Base-by-base conservation (phyloP, 2,329 filamentous ascomycete species). In the Didymellaceae sp. region DNA sequence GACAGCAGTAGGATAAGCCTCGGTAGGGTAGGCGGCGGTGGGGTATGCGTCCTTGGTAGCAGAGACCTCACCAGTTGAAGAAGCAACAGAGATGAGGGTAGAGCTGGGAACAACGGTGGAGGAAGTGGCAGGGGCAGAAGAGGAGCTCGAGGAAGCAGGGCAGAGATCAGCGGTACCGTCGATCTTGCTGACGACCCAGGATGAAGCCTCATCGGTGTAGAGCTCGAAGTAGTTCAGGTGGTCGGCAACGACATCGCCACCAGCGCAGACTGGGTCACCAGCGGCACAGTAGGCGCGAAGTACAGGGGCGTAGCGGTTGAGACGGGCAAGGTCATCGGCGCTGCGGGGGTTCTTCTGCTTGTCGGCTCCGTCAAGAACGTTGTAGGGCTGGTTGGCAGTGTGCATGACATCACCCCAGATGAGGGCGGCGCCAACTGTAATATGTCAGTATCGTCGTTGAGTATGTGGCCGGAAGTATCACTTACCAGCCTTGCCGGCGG, bases 221-320 rank as follows among this genome's bases (percentile, higher is more conserved):
- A 43, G 20, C 45, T 64, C 53, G 39, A 80, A 83, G 55, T 86
- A 86, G 44, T 80, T 78, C 63, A 85, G 79, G 66, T 86, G 84
- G 14, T 79, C 77, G 55, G 78, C 77, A 22, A 78, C 75, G 55
- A 85, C 75, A 60, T 77, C 82, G 40, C 84, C 85, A 34, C 80
- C 82, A 67, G 82, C 86, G 76, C 85, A 87, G 70, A 84, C 86
- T 0, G 83, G 83, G 57, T 86, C 84, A 5, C 79, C 63, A 10
- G 78, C 73, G 58, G 86, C 82, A 64, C 85, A 87, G 75, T 86
- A 87, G 8, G 82, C 82, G 71, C 84, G 75, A 54, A 86, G 81
- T 58, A 81, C 81, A 6, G 64, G 59, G n/a, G 80, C 77, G 54
- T 58, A 63, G 44, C 52, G 52, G 49, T 61, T 61, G 9, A 64